phyloP scores from a whole-genome alignment of 2,329 filamentous ascomycete genomes.

The Tolypocladium tropicale region DNA sequence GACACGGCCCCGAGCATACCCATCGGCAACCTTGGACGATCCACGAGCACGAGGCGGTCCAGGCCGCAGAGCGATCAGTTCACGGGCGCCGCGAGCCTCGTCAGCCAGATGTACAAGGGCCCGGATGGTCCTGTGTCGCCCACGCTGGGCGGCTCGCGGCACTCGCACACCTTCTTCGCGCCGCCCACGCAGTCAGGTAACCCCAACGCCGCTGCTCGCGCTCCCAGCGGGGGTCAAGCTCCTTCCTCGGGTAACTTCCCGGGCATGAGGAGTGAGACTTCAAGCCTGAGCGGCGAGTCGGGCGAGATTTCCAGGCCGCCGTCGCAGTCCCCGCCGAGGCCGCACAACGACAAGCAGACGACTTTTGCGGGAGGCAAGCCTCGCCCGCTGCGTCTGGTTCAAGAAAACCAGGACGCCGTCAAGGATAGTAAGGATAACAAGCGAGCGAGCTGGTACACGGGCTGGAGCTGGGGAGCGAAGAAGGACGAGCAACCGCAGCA shows the following conservation, averaged over 20 bases:
- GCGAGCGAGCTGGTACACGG: constrained; percentile 53
- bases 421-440: constrained; percentile 45
- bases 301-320: constrained; percentile 35
- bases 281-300: constrained; percentile 58
- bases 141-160: constrained; percentile 45
- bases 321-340: constrained; percentile 43
- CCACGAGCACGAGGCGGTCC: constrained; percentile 40
- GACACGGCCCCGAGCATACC: constrained; percentile 69
- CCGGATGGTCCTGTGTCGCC: constrained; percentile 54
- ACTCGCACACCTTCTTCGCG: constrained; percentile 55
- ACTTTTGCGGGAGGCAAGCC: constrained; percentile 61
- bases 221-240: constrained; percentile 38
- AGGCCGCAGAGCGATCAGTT: constrained; percentile 56
- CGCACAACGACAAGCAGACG: constrained; percentile 42
- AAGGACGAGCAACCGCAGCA: constrained; percentile 33
- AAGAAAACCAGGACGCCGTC: constrained; percentile 54
- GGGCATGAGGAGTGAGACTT: constrained; percentile 56
- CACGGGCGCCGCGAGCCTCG: constrained; percentile 56
- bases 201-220: constrained; percentile 38
- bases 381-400: constrained; percentile 75
- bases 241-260: constrained; percentile 54
- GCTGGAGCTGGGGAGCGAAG: constrained; percentile 41
- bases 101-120: constrained; percentile 85
- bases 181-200: constrained; percentile 38
- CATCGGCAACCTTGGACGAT: constrained; percentile 47